These are phyloP conservation scores for Dryadomyces sulphureus DNA, from an alignment of 2,329 filamentous ascomycete species.

Conservation along the genomic window DNA sequence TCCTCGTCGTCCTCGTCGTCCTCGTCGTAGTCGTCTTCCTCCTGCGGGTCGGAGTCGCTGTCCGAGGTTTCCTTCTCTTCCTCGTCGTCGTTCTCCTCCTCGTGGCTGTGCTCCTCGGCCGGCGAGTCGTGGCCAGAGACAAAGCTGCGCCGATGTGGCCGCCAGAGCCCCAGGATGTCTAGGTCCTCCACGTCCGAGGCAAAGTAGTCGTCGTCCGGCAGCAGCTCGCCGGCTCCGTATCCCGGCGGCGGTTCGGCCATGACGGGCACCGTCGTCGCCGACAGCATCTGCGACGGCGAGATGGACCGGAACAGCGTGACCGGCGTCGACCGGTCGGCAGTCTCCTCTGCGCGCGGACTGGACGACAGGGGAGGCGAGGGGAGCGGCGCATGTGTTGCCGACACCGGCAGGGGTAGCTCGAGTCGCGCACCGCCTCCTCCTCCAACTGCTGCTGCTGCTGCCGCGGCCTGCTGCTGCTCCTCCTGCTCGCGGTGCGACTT, in stretches of 20 bases:
- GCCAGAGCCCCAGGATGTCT: slow-evolving; percentile 46
- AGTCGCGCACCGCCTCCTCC: not conserved
- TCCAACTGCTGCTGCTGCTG: not conserved
- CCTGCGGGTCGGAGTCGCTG: slow-evolving; percentile 22
- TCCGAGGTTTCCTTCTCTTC: slow-evolving; percentile 33
- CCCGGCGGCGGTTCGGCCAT: slow-evolving; percentile 8
- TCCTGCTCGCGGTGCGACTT: slow-evolving; percentile 13
- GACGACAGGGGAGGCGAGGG: slow-evolving; percentile 1
- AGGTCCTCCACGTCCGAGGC: slow-evolving; percentile 20
- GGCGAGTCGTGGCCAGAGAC: slow-evolving; percentile 23
- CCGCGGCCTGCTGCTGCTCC: slow-evolving; percentile 1
- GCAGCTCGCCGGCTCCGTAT: slow-evolving; percentile 9
- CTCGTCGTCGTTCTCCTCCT: slow-evolving; percentile 29
- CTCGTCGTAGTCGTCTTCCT: slow-evolving; percentile 30
- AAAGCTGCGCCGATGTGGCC: slow-evolving; percentile 25
- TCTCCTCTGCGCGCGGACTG: not conserved
- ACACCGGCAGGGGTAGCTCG: not conserved
- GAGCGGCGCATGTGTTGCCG: not conserved
- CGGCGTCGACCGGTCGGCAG: not conserved
- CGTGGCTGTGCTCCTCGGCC: too few relatives aligned
- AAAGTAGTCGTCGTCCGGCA: slow-evolving; percentile 27
- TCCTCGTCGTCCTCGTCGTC: slow-evolving; percentile 35
- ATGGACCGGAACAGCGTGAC: slow-evolving; percentile 27
- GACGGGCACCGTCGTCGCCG: slow-evolving; percentile 3
- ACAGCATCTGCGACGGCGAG: slow-evolving; percentile 9